A percentile compares a stretch with the other conserved stretches of the same genome.
Evolutionary conservation across 2,329 filamentous ascomycete genomes (phyloP).

Genomic region (Colletotrichum sp.): DNA sequence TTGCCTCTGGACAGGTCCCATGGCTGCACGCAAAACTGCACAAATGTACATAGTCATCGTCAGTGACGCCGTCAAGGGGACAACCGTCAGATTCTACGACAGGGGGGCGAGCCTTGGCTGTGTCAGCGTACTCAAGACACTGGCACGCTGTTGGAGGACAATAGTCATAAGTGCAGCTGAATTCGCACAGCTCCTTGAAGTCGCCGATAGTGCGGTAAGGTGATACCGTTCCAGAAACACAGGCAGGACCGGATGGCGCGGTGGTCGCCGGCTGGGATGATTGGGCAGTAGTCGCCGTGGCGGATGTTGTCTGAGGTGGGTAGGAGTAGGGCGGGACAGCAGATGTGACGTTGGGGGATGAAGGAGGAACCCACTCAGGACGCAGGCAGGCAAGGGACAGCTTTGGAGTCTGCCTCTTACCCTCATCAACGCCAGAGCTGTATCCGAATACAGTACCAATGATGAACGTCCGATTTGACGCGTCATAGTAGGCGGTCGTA

Average conservation of each 20-base stretch:
- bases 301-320: background rate
- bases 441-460: background rate
- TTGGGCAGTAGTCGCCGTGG: background rate
- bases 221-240: background rate
- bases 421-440: background rate
- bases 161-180: background rate
- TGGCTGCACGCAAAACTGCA: background rate
- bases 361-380: background rate
- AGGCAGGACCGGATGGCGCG: background rate
- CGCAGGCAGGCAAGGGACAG: background rate
- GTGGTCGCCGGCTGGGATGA: background rate
- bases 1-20: background rate
- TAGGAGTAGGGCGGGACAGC: background rate
- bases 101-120: background rate
- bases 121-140: background rate
- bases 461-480: background rate
- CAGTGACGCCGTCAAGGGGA: background rate
- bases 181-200: background rate
- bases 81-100: background rate
- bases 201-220: background rate
- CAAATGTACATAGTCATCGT: background rate
- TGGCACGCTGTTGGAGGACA: background rate
- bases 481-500: background rate
- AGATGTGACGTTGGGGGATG: background rate
- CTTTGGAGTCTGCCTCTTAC: background rate